Evolutionary conservation across 2,329 filamentous ascomycete species (phyloP).

Genomic region (Seiridium cupressi): DNA sequence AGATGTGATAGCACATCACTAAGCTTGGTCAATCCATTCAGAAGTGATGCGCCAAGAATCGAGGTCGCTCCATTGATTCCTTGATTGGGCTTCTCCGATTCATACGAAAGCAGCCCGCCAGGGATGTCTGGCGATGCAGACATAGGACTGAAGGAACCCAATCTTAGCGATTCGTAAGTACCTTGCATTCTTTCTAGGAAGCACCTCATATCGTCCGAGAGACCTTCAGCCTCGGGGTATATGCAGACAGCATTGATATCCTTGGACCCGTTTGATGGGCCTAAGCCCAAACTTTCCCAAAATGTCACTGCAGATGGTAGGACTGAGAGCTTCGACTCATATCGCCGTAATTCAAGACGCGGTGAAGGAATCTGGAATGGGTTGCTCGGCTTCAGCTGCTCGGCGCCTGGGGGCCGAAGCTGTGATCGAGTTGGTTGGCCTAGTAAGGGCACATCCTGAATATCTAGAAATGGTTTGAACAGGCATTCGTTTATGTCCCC

Average conservation of each 20-base stretch:
- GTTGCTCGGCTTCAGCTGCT: conserved; percentile 48
- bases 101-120: conserved; percentile 49
- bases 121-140: conserved; percentile 39
- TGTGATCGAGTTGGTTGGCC: conserved; percentile 52
- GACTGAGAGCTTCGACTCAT: conserved; percentile 68
- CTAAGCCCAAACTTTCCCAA: conserved; percentile 78
- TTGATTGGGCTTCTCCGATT: conserved; percentile 42
- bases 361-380: conserved; percentile 66
- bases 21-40: conserved; percentile 48
- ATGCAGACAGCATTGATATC: conserved; percentile 70
- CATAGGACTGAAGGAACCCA: conserved; percentile 63
- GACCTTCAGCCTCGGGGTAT: conserved; percentile 63
- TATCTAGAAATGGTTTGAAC: conserved; percentile 51
- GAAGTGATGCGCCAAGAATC: conserved; percentile 42
- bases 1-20: conserved; percentile 43
- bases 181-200: conserved; percentile 69
- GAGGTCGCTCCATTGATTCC: conserved; percentile 38
- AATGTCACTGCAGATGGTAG: conserved; percentile 73
- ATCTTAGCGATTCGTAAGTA: conserved; percentile 70
- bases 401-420: conserved; percentile 44
- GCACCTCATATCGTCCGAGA: conserved; percentile 56
- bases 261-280: conserved; percentile 69
- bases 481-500: conserved; percentile 37
- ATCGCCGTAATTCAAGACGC: conserved; percentile 69
- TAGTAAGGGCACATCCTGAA: conserved; percentile 55